Evolutionary conservation across 2,329 filamentous ascomycete species (phyloP).

Genomic region (Fusarium compactum): DNA sequence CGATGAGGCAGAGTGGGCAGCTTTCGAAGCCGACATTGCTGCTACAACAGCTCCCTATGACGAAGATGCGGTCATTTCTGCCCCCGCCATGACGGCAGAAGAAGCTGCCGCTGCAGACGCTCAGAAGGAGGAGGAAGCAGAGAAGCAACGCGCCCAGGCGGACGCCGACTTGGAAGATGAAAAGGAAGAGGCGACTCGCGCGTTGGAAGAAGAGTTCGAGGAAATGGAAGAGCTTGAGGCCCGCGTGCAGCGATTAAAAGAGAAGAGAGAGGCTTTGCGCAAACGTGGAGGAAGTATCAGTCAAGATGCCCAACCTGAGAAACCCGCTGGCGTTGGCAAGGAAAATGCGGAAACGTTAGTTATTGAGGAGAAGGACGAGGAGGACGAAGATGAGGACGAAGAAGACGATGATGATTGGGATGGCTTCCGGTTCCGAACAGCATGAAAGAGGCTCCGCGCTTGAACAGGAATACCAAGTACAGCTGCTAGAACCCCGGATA

Average conservation of each 20-base stretch:
- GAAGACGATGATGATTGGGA: constrained; percentile 67
- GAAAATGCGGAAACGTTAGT: constrained; percentile 48
- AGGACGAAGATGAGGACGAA: constrained; percentile 61
- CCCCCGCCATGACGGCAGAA: constrained; percentile 74
- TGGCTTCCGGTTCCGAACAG: constrained; percentile 64
- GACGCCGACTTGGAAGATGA: constrained; percentile 73
- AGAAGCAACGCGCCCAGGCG: constrained; percentile 64
- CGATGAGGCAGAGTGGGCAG: constrained; percentile 86
- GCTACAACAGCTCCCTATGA: constrained; percentile 54
- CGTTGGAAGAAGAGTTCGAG: constrained; percentile 82
- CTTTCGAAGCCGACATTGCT: constrained; percentile 86
- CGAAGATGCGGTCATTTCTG: constrained; percentile 72
- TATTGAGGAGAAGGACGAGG: constrained; percentile 58
- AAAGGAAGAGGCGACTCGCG: constrained; percentile 79
- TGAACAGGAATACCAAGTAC: neutral
- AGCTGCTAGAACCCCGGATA: neutral
- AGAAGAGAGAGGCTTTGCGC: constrained; percentile 75
- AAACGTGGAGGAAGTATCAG: constrained; percentile 52
- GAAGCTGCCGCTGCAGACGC: constrained; percentile 69
- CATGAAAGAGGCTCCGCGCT: constrained; percentile 3
- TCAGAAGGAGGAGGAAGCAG: constrained; percentile 63
- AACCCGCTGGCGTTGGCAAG: constrained; percentile 40
- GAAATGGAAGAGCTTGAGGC: constrained; percentile 85
- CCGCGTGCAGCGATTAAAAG: constrained; percentile 75
- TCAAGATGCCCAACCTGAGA: constrained; percentile 45